Evolutionary conservation across 106 monocot genomes (phyloP), one percentile per base, ranked within the genome.

Genomic region (Allium cepa): DNA sequence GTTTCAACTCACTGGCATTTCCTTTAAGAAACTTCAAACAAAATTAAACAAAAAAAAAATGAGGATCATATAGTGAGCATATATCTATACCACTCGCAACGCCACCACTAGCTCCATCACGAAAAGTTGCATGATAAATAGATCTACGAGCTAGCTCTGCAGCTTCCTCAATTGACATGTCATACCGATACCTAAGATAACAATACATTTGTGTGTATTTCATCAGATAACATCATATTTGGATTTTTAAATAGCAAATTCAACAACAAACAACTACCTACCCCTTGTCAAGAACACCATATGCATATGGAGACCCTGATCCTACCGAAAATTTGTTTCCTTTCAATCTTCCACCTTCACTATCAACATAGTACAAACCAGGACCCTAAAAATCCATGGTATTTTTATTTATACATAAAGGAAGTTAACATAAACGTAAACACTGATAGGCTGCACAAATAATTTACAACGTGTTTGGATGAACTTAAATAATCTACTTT

Each of bases 321-420:
- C 88, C 84, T 63, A 84, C 84, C 49, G 84, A 88, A 64, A 88
- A 88, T 22, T 79, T 64, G 50, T 49, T 71, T 12, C 87, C 81
- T 64, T 88, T 88, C 13, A 88, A 78, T 68, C 88, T 80, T n/a
- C 88, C 84, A 26, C 88, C 84, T 79, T 84, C 84, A 48, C 76
- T 79, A 71, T 88, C 88, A 28, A 88, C 83, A 66, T 84, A 84
- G 60, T 84, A 81, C 22, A 88, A 57, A 59, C 73, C 73, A 63
- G 76, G 81, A 7, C 78, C 84, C 87, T 83, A 63, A 69, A 59
- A 59, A 26, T 13, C 48, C 62, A 47, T 2, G 22, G 22, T 22
- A 22, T 22, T 22, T 22, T 22, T 22, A 22, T 22, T 22, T 22
- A 22, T 22, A 22, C 22, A 22, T 22, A 22, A 77, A 18, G 7